Evolutionary conservation across 306 rosid genomes (phyloP).

Genomic region (Vigna trinervia): DNA sequence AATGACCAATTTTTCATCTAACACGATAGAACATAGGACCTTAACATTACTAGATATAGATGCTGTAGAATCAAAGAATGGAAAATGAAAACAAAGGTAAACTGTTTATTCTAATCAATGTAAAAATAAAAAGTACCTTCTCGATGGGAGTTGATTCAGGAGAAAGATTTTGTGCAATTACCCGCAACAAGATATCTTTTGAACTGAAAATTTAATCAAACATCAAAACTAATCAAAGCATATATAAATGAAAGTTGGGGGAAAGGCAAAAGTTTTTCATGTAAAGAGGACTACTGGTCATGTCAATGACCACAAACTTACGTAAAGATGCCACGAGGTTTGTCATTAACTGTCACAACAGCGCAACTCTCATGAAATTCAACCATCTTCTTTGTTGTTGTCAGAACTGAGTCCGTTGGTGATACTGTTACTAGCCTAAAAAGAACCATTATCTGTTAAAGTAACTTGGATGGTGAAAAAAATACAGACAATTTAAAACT

Average conservation of each 20-base stretch:
- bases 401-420: conserved; percentile 80
- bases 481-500: conserved; percentile 16
- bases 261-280: neutral
- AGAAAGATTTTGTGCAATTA: conserved; percentile 81
- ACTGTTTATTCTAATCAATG: conserved; percentile 9
- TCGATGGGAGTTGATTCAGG: conserved; percentile 85
- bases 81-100: neutral
- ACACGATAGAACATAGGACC: conserved; percentile 21
- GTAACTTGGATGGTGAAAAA: conserved; percentile 41
- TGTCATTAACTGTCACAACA: conserved; percentile 80
- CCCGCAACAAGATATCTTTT: conserved; percentile 96
- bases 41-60: conserved; percentile 26
- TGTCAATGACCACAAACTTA: conserved; percentile 50
- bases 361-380: conserved; percentile 80
- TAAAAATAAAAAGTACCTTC: conserved; percentile 69
- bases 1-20: conserved; percentile 26
- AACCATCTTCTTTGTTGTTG: conserved; percentile 87
- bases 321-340: conserved; percentile 95
- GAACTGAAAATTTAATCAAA: conserved; percentile 63
- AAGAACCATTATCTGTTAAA: conserved; percentile 46
- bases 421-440: conserved; percentile 82
- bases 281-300: conserved; percentile 3
- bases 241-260: conserved; percentile 11
- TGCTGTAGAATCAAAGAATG: conserved; percentile 41
- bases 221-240: conserved; percentile 22